Evolutionary conservation across 2,329 filamentous ascomycete genomes (phyloP).

Genomic region (Diaporthe eres): DNA sequence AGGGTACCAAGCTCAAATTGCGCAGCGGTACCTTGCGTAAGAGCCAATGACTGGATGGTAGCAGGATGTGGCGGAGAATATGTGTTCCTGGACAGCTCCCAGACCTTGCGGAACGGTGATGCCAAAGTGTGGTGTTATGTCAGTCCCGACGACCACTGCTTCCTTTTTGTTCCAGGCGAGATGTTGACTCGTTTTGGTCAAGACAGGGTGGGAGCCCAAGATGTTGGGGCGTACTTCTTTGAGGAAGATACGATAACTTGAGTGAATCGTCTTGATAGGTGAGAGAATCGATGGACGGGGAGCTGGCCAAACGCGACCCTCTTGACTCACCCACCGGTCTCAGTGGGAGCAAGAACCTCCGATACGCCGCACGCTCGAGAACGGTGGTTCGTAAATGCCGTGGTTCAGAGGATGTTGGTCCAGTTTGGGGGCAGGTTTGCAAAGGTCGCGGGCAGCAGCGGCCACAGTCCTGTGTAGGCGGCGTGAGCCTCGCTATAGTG

Average conservation of each 20-base stretch:
- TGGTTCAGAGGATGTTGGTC: neutral
- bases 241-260: neutral
- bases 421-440: neutral
- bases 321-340: neutral
- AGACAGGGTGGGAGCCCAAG: neutral
- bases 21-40: slow-evolving; percentile 29
- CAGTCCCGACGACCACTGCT: neutral
- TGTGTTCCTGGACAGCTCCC: slow-evolving; percentile 3
- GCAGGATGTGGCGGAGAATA: slow-evolving; percentile 27
- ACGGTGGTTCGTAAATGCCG: neutral
- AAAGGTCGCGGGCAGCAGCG: neutral
- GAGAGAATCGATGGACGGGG: neutral
- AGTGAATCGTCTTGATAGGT: neutral
- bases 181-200: neutral
- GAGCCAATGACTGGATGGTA: slow-evolving; percentile 17
- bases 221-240: neutral
- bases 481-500: neutral
- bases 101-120: slow-evolving; percentile 8
- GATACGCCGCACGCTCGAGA: neutral
- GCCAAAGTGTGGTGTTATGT: neutral
- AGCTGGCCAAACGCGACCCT: neutral
- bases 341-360: neutral
- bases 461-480: neutral
- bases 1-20: slow-evolving; percentile 35
- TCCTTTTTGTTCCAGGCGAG: neutral